Conservation (phyloP, 163 green algal species). For the Scenedesmus sp. region DNA sequence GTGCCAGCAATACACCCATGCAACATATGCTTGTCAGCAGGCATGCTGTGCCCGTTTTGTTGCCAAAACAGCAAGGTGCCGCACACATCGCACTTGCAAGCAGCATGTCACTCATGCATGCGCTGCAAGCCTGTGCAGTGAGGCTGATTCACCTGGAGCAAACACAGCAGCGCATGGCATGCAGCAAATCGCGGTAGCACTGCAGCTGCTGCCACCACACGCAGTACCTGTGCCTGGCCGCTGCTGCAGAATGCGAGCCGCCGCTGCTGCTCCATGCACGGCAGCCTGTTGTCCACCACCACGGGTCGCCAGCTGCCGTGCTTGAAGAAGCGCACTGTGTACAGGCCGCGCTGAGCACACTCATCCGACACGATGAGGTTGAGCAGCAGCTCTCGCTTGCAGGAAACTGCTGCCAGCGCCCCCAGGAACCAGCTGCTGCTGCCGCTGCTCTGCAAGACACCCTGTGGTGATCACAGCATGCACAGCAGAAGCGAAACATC, state of each 20-base stretch:
- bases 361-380: conserved; percentile 72
- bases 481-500: too few species aligned
- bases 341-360: conserved; percentile 52
- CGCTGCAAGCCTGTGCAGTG: not conserved
- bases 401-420: conserved; percentile 30
- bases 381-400: conserved; percentile 67
- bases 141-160: not conserved
- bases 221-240: not conserved
- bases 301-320: conserved; percentile 76
- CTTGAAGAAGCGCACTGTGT: conserved; percentile 81
- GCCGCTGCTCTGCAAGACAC: not conserved
- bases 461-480: not conserved
- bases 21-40: conserved; percentile 41
- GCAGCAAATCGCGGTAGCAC: not conserved
- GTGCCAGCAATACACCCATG: conserved; percentile 52
- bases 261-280: conserved; percentile 55
- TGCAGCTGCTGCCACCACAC: not conserved
- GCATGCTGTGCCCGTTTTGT: not conserved
- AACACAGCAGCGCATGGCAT: not conserved
- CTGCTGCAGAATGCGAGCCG: conserved; percentile 40
- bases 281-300: conserved; percentile 73
- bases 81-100: not conserved
- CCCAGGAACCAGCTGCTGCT: conserved; percentile 22
- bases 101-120: not conserved
- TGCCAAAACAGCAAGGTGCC: not conserved